These are phyloP conservation scores for Acanthamoeba lenticulata DNA, from an alignment of 208 protist species.

Conservation along the genomic window DNA sequence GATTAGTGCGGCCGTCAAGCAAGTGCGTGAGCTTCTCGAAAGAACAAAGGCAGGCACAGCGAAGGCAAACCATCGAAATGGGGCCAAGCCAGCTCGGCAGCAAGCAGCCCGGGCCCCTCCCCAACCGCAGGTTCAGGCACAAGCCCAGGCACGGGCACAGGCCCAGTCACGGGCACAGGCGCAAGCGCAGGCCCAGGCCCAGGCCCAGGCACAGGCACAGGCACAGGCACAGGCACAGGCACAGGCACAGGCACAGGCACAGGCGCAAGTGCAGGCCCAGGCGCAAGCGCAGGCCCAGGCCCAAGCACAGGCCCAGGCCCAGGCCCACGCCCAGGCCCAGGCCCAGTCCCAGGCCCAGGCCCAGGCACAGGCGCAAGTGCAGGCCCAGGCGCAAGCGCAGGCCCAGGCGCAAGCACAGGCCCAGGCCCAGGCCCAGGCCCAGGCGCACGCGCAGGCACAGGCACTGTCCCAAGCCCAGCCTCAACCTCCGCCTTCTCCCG, in stretches of 20 bases:
- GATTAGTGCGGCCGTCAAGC: neutral
- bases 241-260: neutral
- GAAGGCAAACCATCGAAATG: neutral
- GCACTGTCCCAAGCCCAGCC: neutral
- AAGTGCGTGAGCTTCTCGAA: neutral
- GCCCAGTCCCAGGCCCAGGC: too few species aligned
- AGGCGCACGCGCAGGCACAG: too few species aligned
- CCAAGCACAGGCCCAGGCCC: neutral
- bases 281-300: too few species aligned
- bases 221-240: too few species aligned
- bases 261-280: too few species aligned
- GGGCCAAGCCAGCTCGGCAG: neutral
- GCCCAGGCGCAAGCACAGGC: neutral
- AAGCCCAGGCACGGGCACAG: too few species aligned
- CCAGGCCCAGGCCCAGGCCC: too few species aligned
- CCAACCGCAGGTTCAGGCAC: neutral
- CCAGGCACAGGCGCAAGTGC: neutral
- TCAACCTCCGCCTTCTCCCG: neutral
- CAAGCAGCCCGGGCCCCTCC: neutral
- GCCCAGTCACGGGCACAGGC: too few species aligned
- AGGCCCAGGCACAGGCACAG: too few species aligned
- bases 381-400: too few species aligned
- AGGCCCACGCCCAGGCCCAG: too few species aligned
- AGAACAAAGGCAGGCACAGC: neutral
- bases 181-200: neutral